Evolutionary conservation across 1,284 basidiomycete genomes (phyloP).

Genomic region (Ustilago cynodontis): DNA sequence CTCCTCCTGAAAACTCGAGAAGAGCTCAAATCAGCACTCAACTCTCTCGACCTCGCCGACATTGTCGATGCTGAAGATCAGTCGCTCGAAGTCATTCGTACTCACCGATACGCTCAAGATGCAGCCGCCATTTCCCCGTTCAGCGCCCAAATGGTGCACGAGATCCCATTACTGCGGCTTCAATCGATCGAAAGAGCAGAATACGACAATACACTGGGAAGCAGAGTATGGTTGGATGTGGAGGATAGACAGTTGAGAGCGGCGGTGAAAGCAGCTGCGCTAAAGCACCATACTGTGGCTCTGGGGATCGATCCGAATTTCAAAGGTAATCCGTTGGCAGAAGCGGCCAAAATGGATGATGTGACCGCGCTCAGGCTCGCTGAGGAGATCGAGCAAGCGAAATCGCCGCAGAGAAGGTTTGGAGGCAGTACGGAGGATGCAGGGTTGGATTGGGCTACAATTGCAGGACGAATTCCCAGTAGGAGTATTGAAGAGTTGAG

Average conservation of each 20-base stretch:
- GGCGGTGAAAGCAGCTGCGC: constrained; percentile 30
- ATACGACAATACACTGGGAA: constrained; percentile 35
- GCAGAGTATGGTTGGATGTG: constrained; percentile 28
- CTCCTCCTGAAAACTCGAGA: constrained; percentile 23
- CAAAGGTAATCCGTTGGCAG: constrained; percentile 19
- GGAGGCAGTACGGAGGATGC: neutral
- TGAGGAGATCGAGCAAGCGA: constrained; percentile 33
- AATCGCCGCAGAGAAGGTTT: neutral
- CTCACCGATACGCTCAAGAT: constrained; percentile 12
- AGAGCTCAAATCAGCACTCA: constrained; percentile 39
- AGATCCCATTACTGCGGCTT: constrained; percentile 31
- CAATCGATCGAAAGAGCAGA: constrained; percentile 49
- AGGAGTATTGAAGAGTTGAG: constrained; percentile 36
- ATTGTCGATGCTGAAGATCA: constrained; percentile 48
- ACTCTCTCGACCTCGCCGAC: constrained; percentile 43
- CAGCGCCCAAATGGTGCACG: constrained; percentile 22
- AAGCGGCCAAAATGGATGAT: constrained; percentile 28
- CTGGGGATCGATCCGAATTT: constrained; percentile 22
- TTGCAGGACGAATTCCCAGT: constrained; percentile 25
- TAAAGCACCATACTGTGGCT: constrained; percentile 23
- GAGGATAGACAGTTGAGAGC: constrained; percentile 34
- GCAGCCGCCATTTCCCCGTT: constrained; percentile 26
- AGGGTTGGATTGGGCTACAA: constrained; percentile 38
- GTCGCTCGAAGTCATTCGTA: constrained; percentile 46
- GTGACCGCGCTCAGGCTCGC: constrained; percentile 20